Evolutionary conservation across 768 basidiomycete species (phyloP).

Genomic region (Collybiopsis confluens): DNA sequence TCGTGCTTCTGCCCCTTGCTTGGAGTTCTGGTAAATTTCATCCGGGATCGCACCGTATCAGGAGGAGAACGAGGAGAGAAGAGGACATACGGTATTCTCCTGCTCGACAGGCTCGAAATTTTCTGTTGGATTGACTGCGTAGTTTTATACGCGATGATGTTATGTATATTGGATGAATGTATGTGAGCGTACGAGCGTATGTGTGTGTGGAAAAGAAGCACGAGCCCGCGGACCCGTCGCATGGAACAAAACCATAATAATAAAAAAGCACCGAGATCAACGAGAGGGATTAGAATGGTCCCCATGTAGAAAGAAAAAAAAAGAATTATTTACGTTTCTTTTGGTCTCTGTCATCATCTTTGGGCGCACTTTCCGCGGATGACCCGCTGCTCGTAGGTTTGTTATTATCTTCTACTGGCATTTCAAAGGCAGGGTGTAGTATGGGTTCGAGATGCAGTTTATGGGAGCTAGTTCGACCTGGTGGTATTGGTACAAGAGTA

Average conservation of each 20-base stretch:
- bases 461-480: too few species aligned
- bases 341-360: slow-evolving; percentile 37
- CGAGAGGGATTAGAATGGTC: not conserved
- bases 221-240: too few species aligned
- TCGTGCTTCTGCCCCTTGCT: not conserved
- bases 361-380: slow-evolving; percentile 29
- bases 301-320: not conserved
- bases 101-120: not conserved
- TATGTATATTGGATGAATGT: too few species aligned
- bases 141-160: too few species aligned
- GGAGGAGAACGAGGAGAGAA: not conserved
- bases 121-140: too few species aligned
- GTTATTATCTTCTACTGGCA: slow-evolving; percentile 40
- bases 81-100: not conserved
- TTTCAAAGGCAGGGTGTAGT: slow-evolving; percentile 56
- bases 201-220: too few species aligned
- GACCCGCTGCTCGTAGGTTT: slow-evolving; percentile 46
- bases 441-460: slow-evolving; percentile 42
- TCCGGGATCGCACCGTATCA: not conserved
- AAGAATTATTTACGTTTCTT: slow-evolving; percentile 33
- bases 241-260: not conserved
- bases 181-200: too few species aligned
- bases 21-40: not conserved
- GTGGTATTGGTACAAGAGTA: too few species aligned
- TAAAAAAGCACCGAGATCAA: not conserved